These are phyloP conservation scores for Rhizophora apiculata DNA, from an alignment of 345 rosid genomes.

Conservation along the genomic window DNA sequence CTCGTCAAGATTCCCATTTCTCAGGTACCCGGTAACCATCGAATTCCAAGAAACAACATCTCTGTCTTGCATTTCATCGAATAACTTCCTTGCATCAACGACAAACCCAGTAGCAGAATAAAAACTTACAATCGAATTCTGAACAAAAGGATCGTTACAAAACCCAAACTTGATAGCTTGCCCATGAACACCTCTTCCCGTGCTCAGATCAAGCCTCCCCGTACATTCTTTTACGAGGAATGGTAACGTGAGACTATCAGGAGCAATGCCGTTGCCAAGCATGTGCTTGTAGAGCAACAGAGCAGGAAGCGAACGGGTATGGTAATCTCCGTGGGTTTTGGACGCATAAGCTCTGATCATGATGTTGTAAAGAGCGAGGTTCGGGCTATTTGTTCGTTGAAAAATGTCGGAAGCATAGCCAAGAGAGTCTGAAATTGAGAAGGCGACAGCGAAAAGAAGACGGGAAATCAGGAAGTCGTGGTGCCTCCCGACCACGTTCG, in stretches of 20 bases:
- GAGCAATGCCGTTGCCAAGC: constrained; percentile 36
- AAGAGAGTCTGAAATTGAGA: constrained; percentile 38
- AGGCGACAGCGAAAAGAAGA: constrained; percentile 43
- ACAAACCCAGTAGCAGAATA: constrained; percentile 29
- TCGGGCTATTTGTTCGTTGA: constrained; percentile 26
- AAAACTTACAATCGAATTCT: constrained; percentile 42
- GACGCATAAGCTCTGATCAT: constrained; percentile 57
- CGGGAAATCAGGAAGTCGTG: constrained; percentile 37
- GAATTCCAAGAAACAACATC: too few species aligned
- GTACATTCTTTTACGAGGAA: constrained; percentile 58
- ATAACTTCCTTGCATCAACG: constrained; percentile 38
- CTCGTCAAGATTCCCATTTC: constrained; percentile 32
- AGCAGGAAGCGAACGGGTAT: constrained; percentile 11
- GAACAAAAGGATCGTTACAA: constrained; percentile 38
- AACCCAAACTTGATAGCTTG: constrained; percentile 43
- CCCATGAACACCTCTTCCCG: constrained; percentile 42
- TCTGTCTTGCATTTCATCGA: constrained; percentile 47
- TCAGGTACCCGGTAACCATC: constrained; percentile 1
- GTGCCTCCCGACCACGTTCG: constrained; percentile 18
- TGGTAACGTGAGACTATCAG: constrained; percentile 55
- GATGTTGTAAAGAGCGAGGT: constrained; percentile 38
- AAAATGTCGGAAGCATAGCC: constrained; percentile 41
- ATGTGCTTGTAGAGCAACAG: constrained; percentile 42
- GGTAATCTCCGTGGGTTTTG: background rate
- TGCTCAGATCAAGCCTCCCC: constrained; percentile 18